A percentile compares a stretch with the other conserved stretches of the same genome.
phyloP scores from a whole-genome alignment of 805 yeast species.

The Wickerhamomyces rabaulensis region DNA sequence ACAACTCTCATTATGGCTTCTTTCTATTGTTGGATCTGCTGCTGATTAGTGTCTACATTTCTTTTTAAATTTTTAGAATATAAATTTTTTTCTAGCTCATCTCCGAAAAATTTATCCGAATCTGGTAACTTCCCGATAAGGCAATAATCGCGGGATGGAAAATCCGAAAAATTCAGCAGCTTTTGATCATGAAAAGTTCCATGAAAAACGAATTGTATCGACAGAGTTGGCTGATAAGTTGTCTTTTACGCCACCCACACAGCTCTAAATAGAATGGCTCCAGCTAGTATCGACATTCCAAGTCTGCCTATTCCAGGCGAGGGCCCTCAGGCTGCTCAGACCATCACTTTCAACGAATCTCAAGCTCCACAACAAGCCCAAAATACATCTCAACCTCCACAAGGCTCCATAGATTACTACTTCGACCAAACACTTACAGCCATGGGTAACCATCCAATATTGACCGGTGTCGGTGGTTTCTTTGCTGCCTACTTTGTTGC shows the following conservation, averaged over 20 bases:
- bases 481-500: conserved; percentile 59
- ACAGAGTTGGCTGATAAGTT: too few relatives aligned
- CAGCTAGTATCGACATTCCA: conserved; percentile 45
- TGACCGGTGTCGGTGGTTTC: conserved; percentile 66
- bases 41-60: background rate
- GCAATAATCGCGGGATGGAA: background rate
- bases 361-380: conserved; percentile 19
- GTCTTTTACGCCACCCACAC: background rate
- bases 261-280: conserved; percentile 8
- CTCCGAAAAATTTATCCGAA: background rate
- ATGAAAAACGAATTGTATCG: background rate
- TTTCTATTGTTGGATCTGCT: background rate
- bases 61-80: background rate
- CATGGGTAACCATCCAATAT: conserved; percentile 72
- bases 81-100: background rate
- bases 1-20: conserved; percentile 62
- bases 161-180: background rate
- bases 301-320: conserved; percentile 55
- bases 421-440: conserved; percentile 55
- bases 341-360: conserved; percentile 14
- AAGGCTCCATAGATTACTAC: conserved; percentile 46
- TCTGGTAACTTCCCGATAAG: background rate
- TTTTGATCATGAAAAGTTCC: background rate
- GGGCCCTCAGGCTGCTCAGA: conserved; percentile 22
- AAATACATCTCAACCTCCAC: conserved; percentile 17